phyloP scores from a whole-genome alignment of 768 basidiomycete species.

The Cyathus striatus region DNA sequence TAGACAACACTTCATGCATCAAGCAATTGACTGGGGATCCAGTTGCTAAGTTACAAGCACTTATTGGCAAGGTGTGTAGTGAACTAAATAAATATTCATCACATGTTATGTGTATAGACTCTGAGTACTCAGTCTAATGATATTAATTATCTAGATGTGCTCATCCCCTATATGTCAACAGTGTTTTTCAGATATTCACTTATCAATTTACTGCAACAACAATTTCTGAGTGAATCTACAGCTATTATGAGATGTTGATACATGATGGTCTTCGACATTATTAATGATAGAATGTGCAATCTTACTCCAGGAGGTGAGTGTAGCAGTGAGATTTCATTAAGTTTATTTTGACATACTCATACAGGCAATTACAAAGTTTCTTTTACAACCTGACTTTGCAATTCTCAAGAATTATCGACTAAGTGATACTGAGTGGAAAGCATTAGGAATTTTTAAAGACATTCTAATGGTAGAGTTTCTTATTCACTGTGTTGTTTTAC shows the following conservation, averaged over 20 bases:
- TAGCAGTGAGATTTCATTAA: not conserved
- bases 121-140: not conserved
- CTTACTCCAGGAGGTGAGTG: not conserved
- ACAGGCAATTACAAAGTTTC: not conserved
- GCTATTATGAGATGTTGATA: not conserved
- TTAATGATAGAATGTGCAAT: not conserved
- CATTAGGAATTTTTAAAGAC: no score
- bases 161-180: not conserved
- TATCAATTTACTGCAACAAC: not conserved
- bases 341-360: not conserved
- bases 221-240: no score
- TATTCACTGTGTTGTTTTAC: no score
- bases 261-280: not conserved
- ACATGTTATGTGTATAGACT: no score
- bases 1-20: not conserved
- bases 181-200: not conserved
- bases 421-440: not conserved
- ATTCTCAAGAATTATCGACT: not conserved
- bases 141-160: not conserved
- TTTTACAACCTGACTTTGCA: no score
- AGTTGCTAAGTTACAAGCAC: not conserved
- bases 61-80: not conserved
- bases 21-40: not conserved
- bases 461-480: no score
- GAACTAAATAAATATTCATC: not conserved